Conservation (phyloP, 306 rosid genomes). For the Sophora flavescens region DNA sequence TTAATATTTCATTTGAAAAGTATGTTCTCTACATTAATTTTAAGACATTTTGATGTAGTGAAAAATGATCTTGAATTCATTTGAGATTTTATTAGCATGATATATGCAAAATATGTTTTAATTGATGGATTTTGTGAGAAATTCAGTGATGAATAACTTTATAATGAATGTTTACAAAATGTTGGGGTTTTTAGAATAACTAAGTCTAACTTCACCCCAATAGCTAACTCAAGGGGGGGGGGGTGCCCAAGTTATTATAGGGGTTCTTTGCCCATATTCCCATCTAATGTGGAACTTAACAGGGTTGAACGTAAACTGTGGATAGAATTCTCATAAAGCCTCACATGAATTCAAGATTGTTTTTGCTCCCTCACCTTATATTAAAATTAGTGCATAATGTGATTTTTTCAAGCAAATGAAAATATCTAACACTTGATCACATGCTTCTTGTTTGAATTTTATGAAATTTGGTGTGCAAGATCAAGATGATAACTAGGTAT, state of each 20-base stretch:
- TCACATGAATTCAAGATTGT: not conserved
- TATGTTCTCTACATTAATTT: no score
- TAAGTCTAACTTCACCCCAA: not conserved
- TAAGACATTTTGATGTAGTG: no score
- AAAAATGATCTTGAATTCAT: not conserved
- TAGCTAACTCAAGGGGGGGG: no score
- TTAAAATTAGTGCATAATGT: not conserved
- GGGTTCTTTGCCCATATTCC: no score
- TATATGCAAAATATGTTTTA: not conserved
- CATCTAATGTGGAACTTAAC: no score
- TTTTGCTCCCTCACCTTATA: constrained; percentile 1
- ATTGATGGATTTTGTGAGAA: not conserved
- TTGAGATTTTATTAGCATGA: not conserved
- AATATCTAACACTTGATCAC: not conserved
- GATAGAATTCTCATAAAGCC: not conserved
- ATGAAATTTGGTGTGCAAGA: not conserved
- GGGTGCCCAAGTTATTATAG: not conserved
- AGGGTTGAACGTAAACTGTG: not conserved
- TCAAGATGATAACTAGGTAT: not conserved
- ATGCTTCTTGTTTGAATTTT: not conserved
- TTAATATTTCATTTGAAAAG: no score
- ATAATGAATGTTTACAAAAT: constrained; percentile 1
- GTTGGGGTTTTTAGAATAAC: no score
- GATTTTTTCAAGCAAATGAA: not conserved
- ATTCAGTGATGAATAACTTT: not conserved